Conservation (phyloP, 352 stramenopile species). For the Phytophthora palmivora region DNA sequence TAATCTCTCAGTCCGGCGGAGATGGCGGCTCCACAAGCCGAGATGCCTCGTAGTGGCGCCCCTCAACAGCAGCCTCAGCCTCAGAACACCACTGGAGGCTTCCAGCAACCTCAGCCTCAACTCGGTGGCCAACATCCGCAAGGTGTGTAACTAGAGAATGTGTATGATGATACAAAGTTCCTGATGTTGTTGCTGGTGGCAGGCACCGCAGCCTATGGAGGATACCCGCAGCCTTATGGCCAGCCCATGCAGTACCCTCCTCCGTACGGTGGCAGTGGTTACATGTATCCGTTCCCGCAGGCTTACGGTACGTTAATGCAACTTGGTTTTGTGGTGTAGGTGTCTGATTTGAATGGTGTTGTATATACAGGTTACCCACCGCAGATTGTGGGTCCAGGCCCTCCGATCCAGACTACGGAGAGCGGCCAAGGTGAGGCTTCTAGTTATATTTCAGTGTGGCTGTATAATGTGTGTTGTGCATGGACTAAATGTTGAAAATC, state of each 20-base stretch:
- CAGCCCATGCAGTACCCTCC: constrained; percentile 82
- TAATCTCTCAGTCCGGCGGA: constrained; percentile 57
- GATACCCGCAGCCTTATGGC: constrained; percentile 78
- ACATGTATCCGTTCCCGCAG: constrained; percentile 90
- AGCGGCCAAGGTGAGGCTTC: constrained; percentile 79
- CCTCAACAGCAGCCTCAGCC: constrained; percentile 36
- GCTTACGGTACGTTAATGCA: no score
- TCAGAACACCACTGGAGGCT: constrained; percentile 25
- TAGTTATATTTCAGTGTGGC: constrained; percentile 20
- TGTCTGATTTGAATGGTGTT: no score
- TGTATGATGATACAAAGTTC: background rate
- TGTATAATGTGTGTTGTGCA: constrained; percentile 45
- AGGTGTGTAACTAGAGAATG: no score
- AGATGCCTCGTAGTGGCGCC: constrained; percentile 41
- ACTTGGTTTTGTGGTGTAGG: no score
- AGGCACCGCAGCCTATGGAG: constrained; percentile 61
- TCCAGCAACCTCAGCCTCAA: constrained; percentile 47
- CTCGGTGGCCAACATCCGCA: constrained; percentile 50
- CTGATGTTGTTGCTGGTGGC: constrained; percentile 1
- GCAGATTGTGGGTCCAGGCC: constrained; percentile 83
- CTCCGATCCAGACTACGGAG: constrained; percentile 90
- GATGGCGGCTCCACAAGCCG: constrained; percentile 46
- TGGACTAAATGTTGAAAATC: constrained; percentile 54
- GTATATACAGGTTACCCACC: constrained; percentile 86
- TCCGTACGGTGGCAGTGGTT: constrained; percentile 72